These are phyloP conservation scores for Aspergillus cristatus DNA, from an alignment of 495 filamentous ascomycete species.

Conservation along the genomic window DNA sequence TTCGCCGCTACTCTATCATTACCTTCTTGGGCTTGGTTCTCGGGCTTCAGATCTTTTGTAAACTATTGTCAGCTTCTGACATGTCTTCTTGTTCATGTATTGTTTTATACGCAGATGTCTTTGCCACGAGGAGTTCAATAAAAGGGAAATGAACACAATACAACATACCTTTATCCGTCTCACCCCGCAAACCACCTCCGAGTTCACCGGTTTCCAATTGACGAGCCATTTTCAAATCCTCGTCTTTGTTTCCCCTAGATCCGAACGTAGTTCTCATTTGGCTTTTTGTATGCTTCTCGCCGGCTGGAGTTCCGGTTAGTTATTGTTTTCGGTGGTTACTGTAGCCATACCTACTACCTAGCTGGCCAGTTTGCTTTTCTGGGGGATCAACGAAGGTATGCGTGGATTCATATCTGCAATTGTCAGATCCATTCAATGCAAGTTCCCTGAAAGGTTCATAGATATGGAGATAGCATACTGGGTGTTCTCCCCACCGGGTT, in stretches of 20 bases:
- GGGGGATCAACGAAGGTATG: conserved; percentile 37
- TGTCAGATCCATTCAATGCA: conserved; percentile 5
- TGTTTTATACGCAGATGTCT: conserved; percentile 7
- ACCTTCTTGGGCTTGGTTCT: conserved; percentile 22
- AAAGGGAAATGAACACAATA: conserved; percentile 18
- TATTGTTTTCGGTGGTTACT: no score
- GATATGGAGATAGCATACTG: conserved; percentile 33
- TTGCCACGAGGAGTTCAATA: conserved; percentile 26
- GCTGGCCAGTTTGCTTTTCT: conserved; percentile 48
- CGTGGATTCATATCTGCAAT: conserved; percentile 55
- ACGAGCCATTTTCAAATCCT: conserved; percentile 21
- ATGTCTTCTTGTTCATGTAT: conserved; percentile 12
- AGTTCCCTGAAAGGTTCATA: no score
- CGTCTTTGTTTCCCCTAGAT: conserved; percentile 3
- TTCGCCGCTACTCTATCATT: conserved; percentile 29
- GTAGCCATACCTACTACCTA: conserved; percentile 38
- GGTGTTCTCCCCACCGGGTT: conserved; percentile 52
- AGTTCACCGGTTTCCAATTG: conserved; percentile 19
- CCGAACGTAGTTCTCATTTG: conserved; percentile 11
- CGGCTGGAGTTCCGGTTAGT: no score
- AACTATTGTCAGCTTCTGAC: conserved; percentile 35
- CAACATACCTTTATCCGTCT: conserved; percentile 28
- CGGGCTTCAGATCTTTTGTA: conserved; percentile 33
- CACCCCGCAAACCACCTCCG: conserved; percentile 8
- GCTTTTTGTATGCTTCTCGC: conserved; percentile 12